A percentile compares a stretch with the other conserved stretches of the same genome.
These are phyloP conservation scores for Datura wrightii DNA, from an alignment of 257 asterid genomes.

Conservation along the genomic window DNA sequence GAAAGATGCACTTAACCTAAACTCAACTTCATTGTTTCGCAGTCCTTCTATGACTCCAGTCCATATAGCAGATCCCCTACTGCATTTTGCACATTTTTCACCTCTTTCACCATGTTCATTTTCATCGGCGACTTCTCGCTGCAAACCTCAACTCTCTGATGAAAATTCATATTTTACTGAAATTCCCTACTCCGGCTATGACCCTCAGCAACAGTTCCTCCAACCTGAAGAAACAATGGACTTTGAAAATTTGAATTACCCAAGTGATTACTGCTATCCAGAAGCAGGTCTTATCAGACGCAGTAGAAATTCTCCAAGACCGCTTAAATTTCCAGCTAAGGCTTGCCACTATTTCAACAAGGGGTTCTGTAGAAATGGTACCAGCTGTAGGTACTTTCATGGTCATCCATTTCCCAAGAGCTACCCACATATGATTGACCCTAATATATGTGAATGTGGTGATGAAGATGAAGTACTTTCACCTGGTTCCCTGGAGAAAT, in stretches of 20 bases:
- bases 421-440: constrained; percentile 45
- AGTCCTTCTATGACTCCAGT: constrained; percentile 55
- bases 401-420: constrained; percentile 53
- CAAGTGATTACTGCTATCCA: constrained; percentile 46
- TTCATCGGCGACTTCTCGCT: constrained; percentile 46
- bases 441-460: constrained; percentile 46
- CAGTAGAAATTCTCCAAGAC: constrained; percentile 44
- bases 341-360: constrained; percentile 76
- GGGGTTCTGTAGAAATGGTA: constrained; percentile 90
- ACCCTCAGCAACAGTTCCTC: constrained; percentile 38
- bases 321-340: constrained; percentile 55
- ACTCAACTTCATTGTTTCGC: constrained; percentile 47
- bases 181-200: constrained; percentile 37
- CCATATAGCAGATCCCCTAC: constrained; percentile 46
- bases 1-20: constrained; percentile 45
- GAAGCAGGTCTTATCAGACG: constrained; percentile 52
- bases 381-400: constrained; percentile 75
- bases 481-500: constrained; percentile 68
- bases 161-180: constrained; percentile 45
- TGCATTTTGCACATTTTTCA: constrained; percentile 46
- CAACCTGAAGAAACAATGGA: constrained; percentile 47
- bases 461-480: constrained; percentile 59
- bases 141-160: constrained; percentile 52
- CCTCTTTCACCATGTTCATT: constrained; percentile 46
- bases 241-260: constrained; percentile 39